Evolutionary conservation across 2,329 filamentous ascomycete species (phyloP), one percentile per base, ranked within the genome.

Genomic region (Xylariaceae sp.): DNA sequence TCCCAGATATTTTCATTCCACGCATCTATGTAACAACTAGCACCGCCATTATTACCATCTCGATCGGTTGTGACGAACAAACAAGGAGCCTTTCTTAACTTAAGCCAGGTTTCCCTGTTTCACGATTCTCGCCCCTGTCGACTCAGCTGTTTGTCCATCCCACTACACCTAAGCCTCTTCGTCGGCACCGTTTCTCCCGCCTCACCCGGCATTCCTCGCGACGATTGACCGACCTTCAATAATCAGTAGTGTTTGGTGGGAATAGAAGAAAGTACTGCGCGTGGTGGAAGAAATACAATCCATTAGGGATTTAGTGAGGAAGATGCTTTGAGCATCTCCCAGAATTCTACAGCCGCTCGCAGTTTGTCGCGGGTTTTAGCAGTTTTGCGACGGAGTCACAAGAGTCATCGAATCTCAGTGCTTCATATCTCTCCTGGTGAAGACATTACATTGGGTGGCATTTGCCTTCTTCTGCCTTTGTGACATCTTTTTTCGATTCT

Each of bases 391-490:
- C 58, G 52, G 48, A 56, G 33, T 53, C 63, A 49, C 58, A 61
- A 63, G 59, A 63, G 56, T 62, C 62, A 58, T 58, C 64, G 58
- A 62, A 58, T 64, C 62, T 56, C 61, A 63, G 61, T 64, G 62
- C 61, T 67, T 58, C 59, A 63, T 65, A 62, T 67, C 63, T 64
- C 57, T 64, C 41, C 40, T 62, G 58, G 59, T 65, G 65, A 68
- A 66, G 65, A 62, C 62, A 64, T 67, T 64, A 62, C 54, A 61
- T 66, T n/a, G 60, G 63, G 52, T 57, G 61, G 62, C 61, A 37
- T 54, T 58, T 56, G 43, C 41, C 52, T 49, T 54, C 37, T 62
- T 57, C 36, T 63, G 59, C 58, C 58, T 64, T 62, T 64, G 65
- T 69, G 62, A 68, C 56, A 61, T 66, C 63, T 62, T 19, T 53